Evolutionary conservation across 2,329 filamentous ascomycete species (phyloP), one percentile per base, ranked within the genome.

Genomic region (Coniochaeta hoffmannii): DNA sequence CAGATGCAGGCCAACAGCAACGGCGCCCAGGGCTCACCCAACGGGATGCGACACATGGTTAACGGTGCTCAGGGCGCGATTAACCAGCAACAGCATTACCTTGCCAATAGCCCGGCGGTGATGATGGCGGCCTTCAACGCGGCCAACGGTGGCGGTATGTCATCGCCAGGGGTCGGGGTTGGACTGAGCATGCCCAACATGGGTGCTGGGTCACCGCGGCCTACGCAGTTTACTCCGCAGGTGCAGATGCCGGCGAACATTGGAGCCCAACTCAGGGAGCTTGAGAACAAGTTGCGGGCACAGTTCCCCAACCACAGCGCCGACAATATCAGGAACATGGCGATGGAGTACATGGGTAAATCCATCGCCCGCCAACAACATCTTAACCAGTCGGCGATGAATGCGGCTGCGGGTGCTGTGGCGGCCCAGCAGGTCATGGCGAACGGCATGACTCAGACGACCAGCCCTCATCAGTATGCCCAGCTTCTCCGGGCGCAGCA

Each of bases 391-490:
- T 53, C 50, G 31, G 79, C 79, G 1, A 81, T 83, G 76, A 79
- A 76, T 60, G 76, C 78, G 28, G 79, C 80, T 2, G 77, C 79
- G 2, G 80, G 79, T 10, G 75, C 69, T 14, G 70, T 72, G 4
- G 41, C 41, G 4, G 41, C 41, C 8, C 76, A 80, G 59, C 68
- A 76, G 14, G 73, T 74, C 2, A 73, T 80, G 54, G 71, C 76
- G 15, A 80, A 76, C 53, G 74, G 76, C 17, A 73, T 79, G 51
- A 68, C 73, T 1, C 71, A 73, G 17, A 77, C 76, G 0, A 72
- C 74, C 1, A 80, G 77, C 56, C 81, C 81, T 28, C 80, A 83
- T 38, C 81, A 84, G 58, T 83, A 84, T 62, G 81, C 81, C 1
- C 80, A 81, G 55, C 69, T 83, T 32, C 73, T 84, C 9, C 70